Conservation (phyloP, 352 stramenopile species). For the Pythium rishiriense region DNA sequence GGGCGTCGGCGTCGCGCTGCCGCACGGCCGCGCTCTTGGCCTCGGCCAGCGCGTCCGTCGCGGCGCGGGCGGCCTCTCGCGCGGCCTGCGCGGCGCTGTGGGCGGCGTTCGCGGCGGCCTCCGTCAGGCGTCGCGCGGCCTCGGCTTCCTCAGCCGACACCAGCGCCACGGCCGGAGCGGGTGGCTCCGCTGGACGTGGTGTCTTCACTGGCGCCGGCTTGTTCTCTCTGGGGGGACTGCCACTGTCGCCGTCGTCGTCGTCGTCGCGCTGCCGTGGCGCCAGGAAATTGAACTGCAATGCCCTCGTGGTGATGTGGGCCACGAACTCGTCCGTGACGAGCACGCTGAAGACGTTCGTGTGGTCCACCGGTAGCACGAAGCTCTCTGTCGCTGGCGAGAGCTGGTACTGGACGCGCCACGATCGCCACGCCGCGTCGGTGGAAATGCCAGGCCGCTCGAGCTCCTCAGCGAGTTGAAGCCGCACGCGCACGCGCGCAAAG, state of each 20-base stretch:
- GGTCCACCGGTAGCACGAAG: conserved; percentile 48
- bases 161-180: not conserved
- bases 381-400: conserved; percentile 49
- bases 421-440: not conserved
- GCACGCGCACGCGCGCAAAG: conserved; percentile 54
- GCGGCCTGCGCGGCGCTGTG: conserved; percentile 26
- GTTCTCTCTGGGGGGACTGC: not conserved
- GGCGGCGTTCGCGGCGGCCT: conserved; percentile 9
- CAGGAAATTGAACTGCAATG: conserved; percentile 53
- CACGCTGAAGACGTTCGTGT: conserved; percentile 58
- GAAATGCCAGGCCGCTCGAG: no score
- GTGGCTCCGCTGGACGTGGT: not conserved
- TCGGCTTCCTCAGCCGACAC: conserved; percentile 12
- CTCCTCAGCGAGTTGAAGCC: conserved; percentile 33
- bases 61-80: conserved; percentile 30
- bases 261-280: conserved; percentile 9
- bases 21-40: not conserved
- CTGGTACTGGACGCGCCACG: conserved; percentile 54
- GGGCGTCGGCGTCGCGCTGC: not conserved
- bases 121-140: conserved; percentile 7
- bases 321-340: conserved; percentile 61
- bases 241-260: not conserved
- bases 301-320: conserved; percentile 34
- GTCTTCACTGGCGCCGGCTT: not conserved
- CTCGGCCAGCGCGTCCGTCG: conserved; percentile 21